Evolutionary conservation across 1,139 yeast species (phyloP), one percentile per base, ranked within the genome.

Genomic region (Taphrina populina): DNA sequence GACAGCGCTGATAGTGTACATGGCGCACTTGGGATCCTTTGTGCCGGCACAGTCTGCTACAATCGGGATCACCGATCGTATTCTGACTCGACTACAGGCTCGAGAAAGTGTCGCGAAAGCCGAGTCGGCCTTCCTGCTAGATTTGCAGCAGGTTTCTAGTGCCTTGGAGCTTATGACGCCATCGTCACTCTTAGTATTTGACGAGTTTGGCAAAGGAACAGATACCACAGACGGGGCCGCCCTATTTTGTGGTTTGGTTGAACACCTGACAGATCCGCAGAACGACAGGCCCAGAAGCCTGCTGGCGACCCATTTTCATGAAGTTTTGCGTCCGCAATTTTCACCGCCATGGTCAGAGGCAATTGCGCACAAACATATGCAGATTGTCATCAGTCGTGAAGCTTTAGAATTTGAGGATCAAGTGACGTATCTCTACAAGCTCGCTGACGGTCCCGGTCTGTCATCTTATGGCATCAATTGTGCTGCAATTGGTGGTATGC

Each of bases 201-300:
- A 92, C 70, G 98, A 92, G 69, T 75, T 92, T 60, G 98, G 98
- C 5, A 78, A 98, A 66, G 98, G 98, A 29, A 92, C 98, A 0
- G 84, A 95, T 35, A 90, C 97, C 0, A 59, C 68, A 29, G 78
- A 76, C 60, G 79, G 80, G 0, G 76, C 77, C 0, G 70, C 77
- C 0, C 58, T 76, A 13, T 69, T 75, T 58, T 78, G 76, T 1
- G 64, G 76, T 0, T 63, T 72, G 10, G 61, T 76, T 10, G 66
- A 66, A 21, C 59, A 65, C 15, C 59, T 74, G 5, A 59, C 65
- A 17, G 36, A 29, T 0, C 62, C 72, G 32, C 73, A 77, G 0
- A 64, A 73, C 44, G 63, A 70, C 21, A 30, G 49, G 17, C 49
- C 49, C 15, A 41, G 56, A 8, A 24, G 47, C n/a, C 32, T 43